Conservation (phyloP, 164 flowering plant species). For the Vitis cinerea region DNA sequence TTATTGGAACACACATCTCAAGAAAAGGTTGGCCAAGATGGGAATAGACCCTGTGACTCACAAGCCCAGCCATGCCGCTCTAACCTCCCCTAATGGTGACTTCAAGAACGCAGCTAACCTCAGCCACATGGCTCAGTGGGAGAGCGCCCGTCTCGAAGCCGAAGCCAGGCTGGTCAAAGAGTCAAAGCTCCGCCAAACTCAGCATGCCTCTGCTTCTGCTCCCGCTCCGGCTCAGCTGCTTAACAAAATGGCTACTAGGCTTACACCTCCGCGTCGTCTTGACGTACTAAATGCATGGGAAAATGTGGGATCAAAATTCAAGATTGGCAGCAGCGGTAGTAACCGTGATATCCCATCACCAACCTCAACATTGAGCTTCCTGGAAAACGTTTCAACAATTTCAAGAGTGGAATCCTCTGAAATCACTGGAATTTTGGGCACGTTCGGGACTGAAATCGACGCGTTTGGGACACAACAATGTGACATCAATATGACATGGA, state of each 20-base stretch:
- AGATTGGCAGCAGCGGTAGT: too few relatives aligned
- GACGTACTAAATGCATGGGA: background rate
- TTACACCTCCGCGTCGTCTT: constrained; percentile 1
- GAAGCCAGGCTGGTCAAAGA: constrained; percentile 56
- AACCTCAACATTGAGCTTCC: too few relatives aligned
- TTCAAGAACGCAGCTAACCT: constrained; percentile 43
- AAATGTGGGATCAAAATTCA: too few relatives aligned
- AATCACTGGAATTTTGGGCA: too few relatives aligned
- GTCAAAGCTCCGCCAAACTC: constrained; percentile 25
- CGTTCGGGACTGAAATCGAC: too few relatives aligned
- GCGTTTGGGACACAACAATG: too few relatives aligned
- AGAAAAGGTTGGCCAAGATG: constrained; percentile 60
- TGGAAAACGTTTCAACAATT: too few relatives aligned
- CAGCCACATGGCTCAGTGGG: constrained; percentile 70
- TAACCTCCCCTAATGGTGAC: constrained; percentile 12
- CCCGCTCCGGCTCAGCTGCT: background rate
- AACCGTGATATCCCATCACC: too few relatives aligned
- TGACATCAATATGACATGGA: too few relatives aligned
- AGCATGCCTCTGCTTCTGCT: background rate
- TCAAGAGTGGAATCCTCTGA: too few relatives aligned
- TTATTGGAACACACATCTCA: constrained; percentile 75
- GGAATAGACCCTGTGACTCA: constrained; percentile 77
- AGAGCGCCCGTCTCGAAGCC: constrained; percentile 57
- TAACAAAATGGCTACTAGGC: constrained; percentile 6
- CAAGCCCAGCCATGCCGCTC: constrained; percentile 48